Evolutionary conservation across 2,329 filamentous ascomycete genomes (phyloP).

Genomic region (Talaromyces sp.): DNA sequence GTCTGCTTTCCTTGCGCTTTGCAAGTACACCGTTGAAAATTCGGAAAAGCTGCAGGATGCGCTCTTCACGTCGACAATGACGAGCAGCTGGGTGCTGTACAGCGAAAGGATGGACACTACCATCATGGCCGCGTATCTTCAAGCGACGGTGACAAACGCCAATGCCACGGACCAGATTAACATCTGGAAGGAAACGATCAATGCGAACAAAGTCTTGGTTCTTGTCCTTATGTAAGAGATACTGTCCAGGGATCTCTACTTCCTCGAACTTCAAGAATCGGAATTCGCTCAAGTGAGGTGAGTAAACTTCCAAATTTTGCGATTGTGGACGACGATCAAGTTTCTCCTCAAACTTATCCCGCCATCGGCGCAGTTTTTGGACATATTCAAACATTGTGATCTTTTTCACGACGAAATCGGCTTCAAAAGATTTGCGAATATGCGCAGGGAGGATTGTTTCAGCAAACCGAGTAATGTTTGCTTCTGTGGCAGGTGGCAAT

Average conservation of each 20-base stretch:
- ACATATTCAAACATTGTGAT: slow-evolving; percentile 99
- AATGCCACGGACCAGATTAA: slow-evolving; percentile 85
- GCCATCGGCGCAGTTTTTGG: slow-evolving; percentile 89
- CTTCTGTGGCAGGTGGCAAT: slow-evolving; percentile 81
- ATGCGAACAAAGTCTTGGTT: slow-evolving; percentile 98
- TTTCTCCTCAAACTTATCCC: slow-evolving; percentile 97
- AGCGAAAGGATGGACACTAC: slow-evolving; percentile 92
- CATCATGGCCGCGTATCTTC: slow-evolving; percentile 95
- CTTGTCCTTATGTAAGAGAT: slow-evolving; percentile 95
- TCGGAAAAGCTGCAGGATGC: slow-evolving; percentile 91
- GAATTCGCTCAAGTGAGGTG: slow-evolving; percentile 91
- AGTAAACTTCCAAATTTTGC: slow-evolving; percentile 75
- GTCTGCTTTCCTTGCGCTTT: slow-evolving; percentile 90
- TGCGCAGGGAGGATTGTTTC: slow-evolving; percentile 92
- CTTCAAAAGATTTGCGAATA: slow-evolving; percentile 93
- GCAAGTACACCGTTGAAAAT: slow-evolving; percentile 90
- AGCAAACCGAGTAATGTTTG: slow-evolving; percentile 93
- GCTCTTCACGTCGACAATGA: slow-evolving; percentile 88
- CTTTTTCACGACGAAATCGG: slow-evolving; percentile 92
- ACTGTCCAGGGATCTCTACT: slow-evolving; percentile 95
- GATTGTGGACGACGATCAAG: slow-evolving; percentile 74
- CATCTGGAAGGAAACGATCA: slow-evolving; percentile 90
- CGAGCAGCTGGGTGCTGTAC: slow-evolving; percentile 92
- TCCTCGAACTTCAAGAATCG: slow-evolving; percentile 97
- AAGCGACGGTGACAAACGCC: slow-evolving; percentile 87